These are phyloP conservation scores for Fusarium praegraminearum DNA, from an alignment of 2,329 filamentous ascomycete species.

Conservation along the genomic window DNA sequence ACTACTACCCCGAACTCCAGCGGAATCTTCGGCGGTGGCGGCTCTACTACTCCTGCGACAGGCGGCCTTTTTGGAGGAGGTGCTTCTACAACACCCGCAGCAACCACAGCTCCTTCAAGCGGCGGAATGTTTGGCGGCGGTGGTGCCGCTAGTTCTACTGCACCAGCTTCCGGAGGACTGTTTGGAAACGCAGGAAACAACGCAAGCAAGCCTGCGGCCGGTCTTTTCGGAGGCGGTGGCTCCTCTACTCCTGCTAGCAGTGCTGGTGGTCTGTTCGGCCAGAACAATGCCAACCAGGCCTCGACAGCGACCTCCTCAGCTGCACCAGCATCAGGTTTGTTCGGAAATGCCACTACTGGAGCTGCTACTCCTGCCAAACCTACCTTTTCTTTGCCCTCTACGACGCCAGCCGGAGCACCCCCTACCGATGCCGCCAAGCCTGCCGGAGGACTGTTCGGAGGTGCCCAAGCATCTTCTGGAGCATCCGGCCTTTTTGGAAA, in stretches of 20 bases:
- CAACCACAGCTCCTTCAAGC: slow-evolving; percentile 40
- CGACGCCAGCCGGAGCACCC: slow-evolving; percentile 68
- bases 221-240: slow-evolving; percentile 48
- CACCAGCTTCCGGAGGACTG: slow-evolving; percentile 49
- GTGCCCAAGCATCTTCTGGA: slow-evolving; percentile 39
- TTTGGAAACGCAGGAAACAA: slow-evolving; percentile 48
- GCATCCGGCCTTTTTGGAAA: slow-evolving; percentile 48
- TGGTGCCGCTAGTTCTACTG: slow-evolving; percentile 41
- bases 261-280: slow-evolving; percentile 43
- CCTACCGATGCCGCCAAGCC: slow-evolving; percentile 55
- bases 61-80: slow-evolving; percentile 43
- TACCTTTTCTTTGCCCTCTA: slow-evolving; percentile 61
- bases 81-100: slow-evolving; percentile 46
- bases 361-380: slow-evolving; percentile 60
- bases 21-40: slow-evolving; percentile 44
- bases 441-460: slow-evolving; percentile 42
- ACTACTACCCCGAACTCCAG: slow-evolving; percentile 34
- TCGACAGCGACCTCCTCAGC: slow-evolving; percentile 43
- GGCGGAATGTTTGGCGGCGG: slow-evolving; percentile 48
- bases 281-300: slow-evolving; percentile 44
- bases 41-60: slow-evolving; percentile 45
- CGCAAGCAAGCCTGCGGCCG: slow-evolving; percentile 37
- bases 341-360: slow-evolving; percentile 46
- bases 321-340: slow-evolving; percentile 49
- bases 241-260: slow-evolving; percentile 42